A percentile compares a stretch with the other conserved stretches of the same genome.
Conservation (phyloP, 192 early-diverging fungal genomes). For the Coemansia sp. region DNA sequence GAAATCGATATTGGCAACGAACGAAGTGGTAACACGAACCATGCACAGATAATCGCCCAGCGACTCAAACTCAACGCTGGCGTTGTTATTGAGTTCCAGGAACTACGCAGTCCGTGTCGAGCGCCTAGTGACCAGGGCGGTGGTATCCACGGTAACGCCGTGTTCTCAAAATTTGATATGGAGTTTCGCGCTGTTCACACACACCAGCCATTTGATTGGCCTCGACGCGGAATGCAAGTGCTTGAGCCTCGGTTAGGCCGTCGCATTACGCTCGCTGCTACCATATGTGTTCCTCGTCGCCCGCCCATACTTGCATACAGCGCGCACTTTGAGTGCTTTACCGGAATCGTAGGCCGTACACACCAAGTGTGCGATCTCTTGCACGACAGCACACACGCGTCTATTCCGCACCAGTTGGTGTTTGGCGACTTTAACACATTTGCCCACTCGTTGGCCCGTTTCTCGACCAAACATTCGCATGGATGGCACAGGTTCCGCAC, state of each 20-base stretch:
- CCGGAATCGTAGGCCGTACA: slow-evolving; percentile 67
- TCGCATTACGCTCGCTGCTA: slow-evolving; percentile 61
- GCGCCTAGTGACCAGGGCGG: slow-evolving; percentile 64
- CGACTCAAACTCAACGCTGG: slow-evolving; percentile 61
- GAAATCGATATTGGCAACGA: slow-evolving; percentile 74
- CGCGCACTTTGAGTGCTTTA: slow-evolving; percentile 73
- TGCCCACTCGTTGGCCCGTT: slow-evolving; percentile 69
- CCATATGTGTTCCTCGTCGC: slow-evolving; percentile 49
- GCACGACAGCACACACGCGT: slow-evolving; percentile 50
- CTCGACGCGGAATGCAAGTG: slow-evolving; percentile 56
- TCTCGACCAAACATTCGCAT: slow-evolving; percentile 60
- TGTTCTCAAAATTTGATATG: slow-evolving; percentile 65
- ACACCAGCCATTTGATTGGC: slow-evolving; percentile 71
- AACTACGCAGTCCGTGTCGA: slow-evolving; percentile 61
- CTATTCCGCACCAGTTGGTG: slow-evolving; percentile 65
- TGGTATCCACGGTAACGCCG: slow-evolving; percentile 76
- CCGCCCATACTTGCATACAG: slow-evolving; percentile 66
- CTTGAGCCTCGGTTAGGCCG: slow-evolving; percentile 66
- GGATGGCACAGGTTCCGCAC: slow-evolving; percentile 67
- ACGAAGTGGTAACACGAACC: slow-evolving; percentile 62
- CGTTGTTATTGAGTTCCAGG: slow-evolving; percentile 72
- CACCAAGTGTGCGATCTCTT: slow-evolving; percentile 69
- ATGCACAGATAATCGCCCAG: slow-evolving; percentile 61
- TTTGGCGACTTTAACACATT: slow-evolving; percentile 79
- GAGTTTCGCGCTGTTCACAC: slow-evolving; percentile 61